These are phyloP conservation scores for Auricularia sp. DNA, from an alignment of 768 basidiomycete genomes.

Conservation along the genomic window DNA sequence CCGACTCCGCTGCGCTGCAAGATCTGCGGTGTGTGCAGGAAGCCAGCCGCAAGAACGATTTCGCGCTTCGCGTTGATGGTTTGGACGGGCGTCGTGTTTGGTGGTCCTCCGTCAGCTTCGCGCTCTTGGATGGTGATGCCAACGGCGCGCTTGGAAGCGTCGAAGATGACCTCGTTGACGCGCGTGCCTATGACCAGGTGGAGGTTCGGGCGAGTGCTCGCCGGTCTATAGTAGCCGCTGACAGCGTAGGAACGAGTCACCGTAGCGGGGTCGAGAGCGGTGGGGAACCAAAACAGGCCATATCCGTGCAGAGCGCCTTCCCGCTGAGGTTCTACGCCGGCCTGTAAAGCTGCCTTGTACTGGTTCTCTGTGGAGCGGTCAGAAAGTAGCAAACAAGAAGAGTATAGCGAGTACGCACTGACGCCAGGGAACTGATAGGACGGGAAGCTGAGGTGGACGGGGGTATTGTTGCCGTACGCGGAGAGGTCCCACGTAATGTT, in stretches of 20 bases:
- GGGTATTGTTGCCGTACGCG: neutral
- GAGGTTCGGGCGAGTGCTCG: neutral
- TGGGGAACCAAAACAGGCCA: neutral
- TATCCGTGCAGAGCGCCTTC: neutral
- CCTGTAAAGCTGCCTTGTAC: neutral
- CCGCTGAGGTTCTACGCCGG: neutral
- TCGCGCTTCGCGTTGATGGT: neutral
- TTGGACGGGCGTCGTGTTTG: neutral
- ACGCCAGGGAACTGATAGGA: neutral
- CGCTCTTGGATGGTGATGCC: neutral
- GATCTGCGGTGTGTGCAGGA: neutral
- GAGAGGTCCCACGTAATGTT: neutral
- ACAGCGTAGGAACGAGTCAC: neutral
- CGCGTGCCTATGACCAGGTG: neutral
- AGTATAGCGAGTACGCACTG: neutral
- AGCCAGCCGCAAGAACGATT: neutral
- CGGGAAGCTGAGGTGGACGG: neutral
- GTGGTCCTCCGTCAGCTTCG: neutral
- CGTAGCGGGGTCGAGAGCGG: neutral
- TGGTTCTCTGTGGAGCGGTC: neutral
- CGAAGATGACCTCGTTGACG: slow-evolving; percentile 1
- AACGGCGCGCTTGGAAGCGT: neutral
- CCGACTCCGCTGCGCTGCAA: slow-evolving; percentile 29
- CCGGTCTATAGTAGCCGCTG: neutral
- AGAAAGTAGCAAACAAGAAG: neutral